Conservation (phyloP, 371 early-diverging fungal species). For the Mortierella sp. region DNA sequence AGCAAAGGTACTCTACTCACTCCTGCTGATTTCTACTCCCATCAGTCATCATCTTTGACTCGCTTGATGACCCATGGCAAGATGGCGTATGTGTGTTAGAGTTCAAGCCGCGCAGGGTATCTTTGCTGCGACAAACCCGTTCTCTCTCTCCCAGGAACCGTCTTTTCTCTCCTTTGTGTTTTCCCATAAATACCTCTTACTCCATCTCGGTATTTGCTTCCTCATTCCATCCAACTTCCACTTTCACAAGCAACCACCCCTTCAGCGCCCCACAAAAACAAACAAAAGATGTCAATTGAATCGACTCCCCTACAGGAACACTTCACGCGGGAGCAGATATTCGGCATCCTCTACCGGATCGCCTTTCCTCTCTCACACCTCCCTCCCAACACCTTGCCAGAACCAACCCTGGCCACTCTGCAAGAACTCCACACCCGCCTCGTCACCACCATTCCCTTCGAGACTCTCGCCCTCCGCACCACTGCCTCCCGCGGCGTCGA, state of each 20-base stretch:
- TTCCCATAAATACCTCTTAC: neutral
- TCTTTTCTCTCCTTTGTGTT: neutral
- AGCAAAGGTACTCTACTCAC: too few relatives aligned
- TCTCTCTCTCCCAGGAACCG: neutral
- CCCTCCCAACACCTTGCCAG: constrained; percentile 25
- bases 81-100: neutral
- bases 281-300: neutral
- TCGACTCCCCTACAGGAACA: constrained; percentile 5
- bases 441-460: constrained; percentile 38
- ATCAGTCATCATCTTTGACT: neutral
- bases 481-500: constrained; percentile 27
- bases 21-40: neutral
- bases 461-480: constrained; percentile 30
- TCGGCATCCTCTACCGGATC: constrained; percentile 28
- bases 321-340: constrained; percentile 26
- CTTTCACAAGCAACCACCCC: neutral
- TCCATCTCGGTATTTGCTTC: neutral
- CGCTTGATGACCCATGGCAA: too few relatives aligned
- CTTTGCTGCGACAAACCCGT: neutral
- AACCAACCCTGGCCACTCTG: constrained; percentile 30
- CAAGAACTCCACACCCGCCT: constrained; percentile 31
- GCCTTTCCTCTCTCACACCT: constrained; percentile 27
- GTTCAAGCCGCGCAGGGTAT: neutral
- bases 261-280: neutral
- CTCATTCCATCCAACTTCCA: neutral